phyloP scores from a whole-genome alignment of 2,329 filamentous ascomycete genomes.

The Pseudocercospora musae region DNA sequence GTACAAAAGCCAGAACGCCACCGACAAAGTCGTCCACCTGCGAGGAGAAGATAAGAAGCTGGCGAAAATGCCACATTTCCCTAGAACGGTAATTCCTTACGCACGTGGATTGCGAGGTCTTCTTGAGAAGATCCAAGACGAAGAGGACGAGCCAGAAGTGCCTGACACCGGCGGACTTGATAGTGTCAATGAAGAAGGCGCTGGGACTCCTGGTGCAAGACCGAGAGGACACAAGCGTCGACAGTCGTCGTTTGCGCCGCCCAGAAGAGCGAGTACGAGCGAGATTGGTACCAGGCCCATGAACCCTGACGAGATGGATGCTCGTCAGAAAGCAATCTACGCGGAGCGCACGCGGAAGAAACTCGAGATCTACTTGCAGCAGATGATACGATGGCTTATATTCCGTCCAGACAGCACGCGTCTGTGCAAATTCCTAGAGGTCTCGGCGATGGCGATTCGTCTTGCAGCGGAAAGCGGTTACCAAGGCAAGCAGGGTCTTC shows the following conservation, averaged over 20 bases:
- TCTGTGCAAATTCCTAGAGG: slow-evolving; percentile 89
- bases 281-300: slow-evolving; percentile 38
- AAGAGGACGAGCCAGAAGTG: slow-evolving; percentile 57
- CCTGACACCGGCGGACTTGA: slow-evolving; percentile 25
- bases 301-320: slow-evolving; percentile 33
- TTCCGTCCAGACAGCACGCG: slow-evolving; percentile 95
- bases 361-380: slow-evolving; percentile 84
- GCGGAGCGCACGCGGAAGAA: slow-evolving; percentile 79
- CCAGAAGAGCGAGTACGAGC: slow-evolving; percentile 56
- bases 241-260: slow-evolving; percentile 55
- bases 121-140: slow-evolving; percentile 67
- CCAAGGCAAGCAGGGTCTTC: slow-evolving; percentile 92
- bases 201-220: slow-evolving; percentile 33
- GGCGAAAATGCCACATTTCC: slow-evolving; percentile 85
- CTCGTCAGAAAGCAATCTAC: slow-evolving; percentile 52
- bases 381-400: slow-evolving; percentile 94
- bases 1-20: slow-evolving; percentile 82
- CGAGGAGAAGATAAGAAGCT: slow-evolving; percentile 61
- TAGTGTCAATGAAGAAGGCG: slow-evolving; percentile 2
- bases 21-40: slow-evolving; percentile 75
- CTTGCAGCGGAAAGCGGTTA: slow-evolving; percentile 94
- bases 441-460: slow-evolving; percentile 89
- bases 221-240: slow-evolving; percentile 45
- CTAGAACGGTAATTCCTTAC: slow-evolving; percentile 84
- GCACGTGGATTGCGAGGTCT: slow-evolving; percentile 65